Base-by-base conservation (phyloP, 2,329 filamentous ascomycete genomes). In the Pezicula neosporulosa region DNA sequence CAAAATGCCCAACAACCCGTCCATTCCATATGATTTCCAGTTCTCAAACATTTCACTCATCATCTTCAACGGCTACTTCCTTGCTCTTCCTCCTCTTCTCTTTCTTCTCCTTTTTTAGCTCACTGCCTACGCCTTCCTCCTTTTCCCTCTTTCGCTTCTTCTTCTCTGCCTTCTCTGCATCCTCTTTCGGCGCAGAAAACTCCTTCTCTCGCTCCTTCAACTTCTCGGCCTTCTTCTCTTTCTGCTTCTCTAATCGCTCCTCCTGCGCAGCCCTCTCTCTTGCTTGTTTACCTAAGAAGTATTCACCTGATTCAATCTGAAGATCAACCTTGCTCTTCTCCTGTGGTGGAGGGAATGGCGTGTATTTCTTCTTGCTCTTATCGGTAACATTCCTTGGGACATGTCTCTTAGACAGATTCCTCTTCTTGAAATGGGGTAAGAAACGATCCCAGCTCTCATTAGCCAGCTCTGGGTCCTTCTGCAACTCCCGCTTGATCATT, bases 281-380 rank as follows among this genome's bases (percentile, higher is more conserved):
- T 54, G 90, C 92, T 66, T 92, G 85, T 77, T 96, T 96, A 66
- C 86, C 86, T 66, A 99, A 72, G 71, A 97, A 97, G 75, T 96
- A 99, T 74, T 97, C 93, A 73, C 94, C 93, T 63, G 84, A 92
- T 77, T 99, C 94, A 75, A 99, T 96, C 80, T 99, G 93, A 71
- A 91, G 74, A 72, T 99, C 94, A 63, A 99, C 82, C 83, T 97
- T 99, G 83, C 92, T 97, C 89, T 96, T 96, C 79, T 99, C 93
- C 59, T 92, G 91, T 41, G 91, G 83, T 6, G 94, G 94, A 45
- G 94, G 94, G 85, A 99, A 99, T 9, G 94, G 93, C 59, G 95
- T 99, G 77, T 97, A 99, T 12, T 78, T 72, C 81, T 96, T 97
- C 81, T 93, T 96, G 67, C 77, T 72, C 81, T 99, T 99, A 77